phyloP scores from a whole-genome alignment of 75 land plant species.

The Pseudotsuga menziesii region DNA sequence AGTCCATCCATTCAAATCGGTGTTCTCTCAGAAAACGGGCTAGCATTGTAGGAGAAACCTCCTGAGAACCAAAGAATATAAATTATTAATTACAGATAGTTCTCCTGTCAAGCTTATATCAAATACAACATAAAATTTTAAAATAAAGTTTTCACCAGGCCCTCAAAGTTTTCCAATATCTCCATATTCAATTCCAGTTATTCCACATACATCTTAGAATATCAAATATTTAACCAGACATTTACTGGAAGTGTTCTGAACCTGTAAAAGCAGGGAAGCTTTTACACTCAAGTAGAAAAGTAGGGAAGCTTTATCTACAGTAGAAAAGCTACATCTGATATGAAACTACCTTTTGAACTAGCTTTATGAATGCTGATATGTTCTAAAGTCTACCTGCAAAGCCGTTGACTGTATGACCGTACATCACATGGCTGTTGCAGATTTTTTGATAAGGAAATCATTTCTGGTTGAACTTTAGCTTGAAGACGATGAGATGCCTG shows the following conservation, averaged over 20 bases:
- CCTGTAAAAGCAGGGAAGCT: constrained; percentile 48
- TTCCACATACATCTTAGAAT: neutral
- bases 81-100: no score
- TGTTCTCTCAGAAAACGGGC: no score
- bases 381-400: constrained; percentile 23
- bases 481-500: constrained; percentile 30
- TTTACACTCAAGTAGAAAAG: constrained; percentile 39
- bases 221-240: neutral
- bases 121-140: neutral
- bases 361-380: neutral
- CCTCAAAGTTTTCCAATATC: neutral
- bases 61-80: no score
- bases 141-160: neutral
- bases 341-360: neutral
- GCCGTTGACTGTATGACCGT: constrained; percentile 26
- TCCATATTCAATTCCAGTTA: neutral
- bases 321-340: neutral
- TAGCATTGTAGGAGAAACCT: no score
- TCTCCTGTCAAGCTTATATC: no score
- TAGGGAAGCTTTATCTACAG: neutral
- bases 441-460: constrained; percentile 11
- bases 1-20: no score
- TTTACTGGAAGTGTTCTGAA: constrained; percentile 5
- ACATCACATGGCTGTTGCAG: constrained; percentile 6
- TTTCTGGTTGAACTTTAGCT: constrained; percentile 11